phyloP scores from a whole-genome alignment of 1,139 yeast species.

The Yamadazyma sp. region DNA sequence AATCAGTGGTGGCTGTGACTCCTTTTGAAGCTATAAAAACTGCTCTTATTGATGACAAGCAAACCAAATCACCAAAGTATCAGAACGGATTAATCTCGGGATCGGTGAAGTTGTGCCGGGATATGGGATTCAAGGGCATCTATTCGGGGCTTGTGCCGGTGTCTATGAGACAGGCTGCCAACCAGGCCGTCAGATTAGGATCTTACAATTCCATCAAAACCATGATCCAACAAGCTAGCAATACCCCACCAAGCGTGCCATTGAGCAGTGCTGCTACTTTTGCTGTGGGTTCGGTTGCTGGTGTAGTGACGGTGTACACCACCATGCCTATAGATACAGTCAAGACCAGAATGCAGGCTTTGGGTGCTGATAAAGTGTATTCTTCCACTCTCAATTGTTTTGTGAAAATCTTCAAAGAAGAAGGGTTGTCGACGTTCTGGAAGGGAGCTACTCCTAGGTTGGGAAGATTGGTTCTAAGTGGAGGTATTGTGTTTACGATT shows the following conservation, averaged over 20 bases:
- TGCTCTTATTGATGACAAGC: conserved; percentile 91
- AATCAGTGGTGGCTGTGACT: conserved; percentile 89
- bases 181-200: conserved; percentile 91
- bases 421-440: conserved; percentile 94
- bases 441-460: conserved; percentile 97
- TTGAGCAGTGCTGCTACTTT: conserved; percentile 79
- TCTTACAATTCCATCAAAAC: conserved; percentile 88
- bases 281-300: conserved; percentile 89
- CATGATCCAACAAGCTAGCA: conserved; percentile 69
- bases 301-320: conserved; percentile 87
- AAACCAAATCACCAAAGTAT: conserved; percentile 71
- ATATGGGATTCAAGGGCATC: conserved; percentile 79
- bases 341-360: conserved; percentile 95
- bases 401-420: conserved; percentile 73
- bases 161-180: conserved; percentile 92
- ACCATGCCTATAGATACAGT: conserved; percentile 99
- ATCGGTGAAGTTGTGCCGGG: conserved; percentile 61
- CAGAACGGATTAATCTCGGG: conserved; percentile 67
- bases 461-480: conserved; percentile 87
- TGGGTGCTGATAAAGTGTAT: conserved; percentile 74
- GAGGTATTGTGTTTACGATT: conserved; percentile 94
- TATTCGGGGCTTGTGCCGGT: conserved; percentile 92
- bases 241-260: conserved; percentile 68
- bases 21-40: conserved; percentile 97
- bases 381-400: conserved; percentile 81